These are phyloP conservation scores for Clohesyomyces aquaticus DNA, from an alignment of 495 filamentous ascomycete genomes.

Conservation along the genomic window DNA sequence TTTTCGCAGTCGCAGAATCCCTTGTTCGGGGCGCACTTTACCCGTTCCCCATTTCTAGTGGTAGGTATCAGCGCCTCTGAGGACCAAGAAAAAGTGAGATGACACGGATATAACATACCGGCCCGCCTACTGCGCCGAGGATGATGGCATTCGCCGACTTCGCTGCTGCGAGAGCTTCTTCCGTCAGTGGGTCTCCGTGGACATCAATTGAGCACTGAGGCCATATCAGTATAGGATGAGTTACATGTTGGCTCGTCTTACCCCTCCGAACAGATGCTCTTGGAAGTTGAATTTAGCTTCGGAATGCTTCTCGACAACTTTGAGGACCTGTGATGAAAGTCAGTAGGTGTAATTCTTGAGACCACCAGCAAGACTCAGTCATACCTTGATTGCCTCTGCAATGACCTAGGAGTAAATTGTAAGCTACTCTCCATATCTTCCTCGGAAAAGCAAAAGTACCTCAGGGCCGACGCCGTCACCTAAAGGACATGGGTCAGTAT, in stretches of 20 bases:
- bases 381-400: constrained; percentile 82
- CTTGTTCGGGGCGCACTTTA: constrained; percentile 88
- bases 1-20: constrained; percentile 89
- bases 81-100: background rate
- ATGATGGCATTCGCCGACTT: constrained; percentile 91
- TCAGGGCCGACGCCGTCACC: constrained; percentile 97
- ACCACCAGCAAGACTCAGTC: constrained; percentile 21
- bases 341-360: background rate
- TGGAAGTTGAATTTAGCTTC: constrained; percentile 85
- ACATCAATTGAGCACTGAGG: constrained; percentile 83
- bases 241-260: constrained; percentile 58
- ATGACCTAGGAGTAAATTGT: constrained; percentile 53
- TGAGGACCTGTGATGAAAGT: constrained; percentile 62
- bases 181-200: constrained; percentile 75
- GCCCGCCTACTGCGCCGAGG: constrained; percentile 93
- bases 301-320: constrained; percentile 70
- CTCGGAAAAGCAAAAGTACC: no score
- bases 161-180: constrained; percentile 80
- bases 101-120: constrained; percentile 65
- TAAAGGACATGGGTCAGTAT: constrained; percentile 19
- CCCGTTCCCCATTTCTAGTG: constrained; percentile 88
- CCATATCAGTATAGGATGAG: background rate
- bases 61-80: constrained; percentile 6
- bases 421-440: constrained; percentile 18
- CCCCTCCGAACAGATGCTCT: constrained; percentile 89